Base-by-base conservation (phyloP, 768 basidiomycete genomes). In the Baorangia bicolor region DNA sequence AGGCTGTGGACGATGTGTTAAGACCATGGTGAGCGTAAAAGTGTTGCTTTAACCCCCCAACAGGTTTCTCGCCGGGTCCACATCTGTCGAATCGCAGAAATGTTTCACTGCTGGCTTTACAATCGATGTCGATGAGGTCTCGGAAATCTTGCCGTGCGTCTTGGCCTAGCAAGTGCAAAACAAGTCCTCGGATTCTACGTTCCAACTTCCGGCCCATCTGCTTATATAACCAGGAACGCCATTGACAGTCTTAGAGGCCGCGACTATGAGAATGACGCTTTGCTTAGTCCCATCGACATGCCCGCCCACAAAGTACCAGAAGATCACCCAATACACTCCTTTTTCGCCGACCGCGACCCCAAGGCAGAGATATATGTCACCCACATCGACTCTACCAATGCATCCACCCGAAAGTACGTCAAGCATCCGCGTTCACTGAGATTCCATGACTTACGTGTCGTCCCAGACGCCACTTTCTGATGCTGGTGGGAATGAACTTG, bases 311-410 rank as follows among this genome's bases (percentile, higher is more conserved):
- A 49, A 46, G 58, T 71, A 31, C 69, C 70, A n/a, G 53, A 64
- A 20, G 14, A 49, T 31, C 69, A 71, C n/a, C 67, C 69, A 12
- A 61, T 63, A 27, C 57, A 41, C 38, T 40, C 61, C 4, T 67
- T 71, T 49, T 40, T 71, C 8, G 45, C 57, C 1, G 31, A 40
- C 5, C 50, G 64, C 43, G 62, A 65, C 44, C 48, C 60, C 5
- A 61, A 47, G 35, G 55, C 37, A 41, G 71, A 71, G 56, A 39
- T 73, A 30, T 73, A 64, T 53, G 64, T 71, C 31, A 73, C 69
- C 25, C 70, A 71, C 21, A 45, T 69, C 30, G 65, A 73, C 40
- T 42, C 63, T 23, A 33, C 57, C 37, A 55, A 60, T 53, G 52
- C 28, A 33, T 58, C 51, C 28, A 52, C 56, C 33, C 57, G 65